Conservation (phyloP, 345 rosid genomes). For the Citrus mangshanensis region DNA sequence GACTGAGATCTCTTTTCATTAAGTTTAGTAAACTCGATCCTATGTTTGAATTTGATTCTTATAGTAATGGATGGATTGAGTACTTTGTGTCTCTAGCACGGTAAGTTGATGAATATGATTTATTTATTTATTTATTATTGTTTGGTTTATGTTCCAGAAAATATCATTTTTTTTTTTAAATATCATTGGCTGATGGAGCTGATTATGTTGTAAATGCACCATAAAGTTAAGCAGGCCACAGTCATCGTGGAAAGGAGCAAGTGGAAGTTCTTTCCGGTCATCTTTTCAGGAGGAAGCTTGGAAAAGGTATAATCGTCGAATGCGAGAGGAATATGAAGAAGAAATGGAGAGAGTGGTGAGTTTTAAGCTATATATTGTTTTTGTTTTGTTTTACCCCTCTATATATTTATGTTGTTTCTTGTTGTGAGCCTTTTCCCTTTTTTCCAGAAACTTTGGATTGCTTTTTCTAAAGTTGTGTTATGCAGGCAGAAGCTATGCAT, state of each 20-base stretch:
- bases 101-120: neutral
- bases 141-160: neutral
- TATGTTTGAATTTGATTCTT: neutral
- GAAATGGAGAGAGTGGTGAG: slow-evolving; percentile 98
- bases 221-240: slow-evolving; percentile 66
- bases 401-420: neutral
- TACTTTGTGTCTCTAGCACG: neutral
- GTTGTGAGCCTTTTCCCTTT: neutral
- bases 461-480: neutral
- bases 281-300: slow-evolving; percentile 82
- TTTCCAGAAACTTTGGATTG: neutral
- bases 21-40: neutral
- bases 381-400: neutral
- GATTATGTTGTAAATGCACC: slow-evolving; percentile 25
- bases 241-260: slow-evolving; percentile 43
- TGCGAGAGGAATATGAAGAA: slow-evolving; percentile 96
- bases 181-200: slow-evolving; percentile 3
- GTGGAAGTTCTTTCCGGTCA: slow-evolving; percentile 61
- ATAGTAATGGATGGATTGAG: neutral
- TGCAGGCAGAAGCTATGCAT: neutral
- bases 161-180: neutral
- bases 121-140: neutral
- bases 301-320: slow-evolving; percentile 80
- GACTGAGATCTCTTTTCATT: neutral
- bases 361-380: slow-evolving; percentile 6